Conservation (phyloP, 495 filamentous ascomycete species). For the Neurospora intermedia region DNA sequence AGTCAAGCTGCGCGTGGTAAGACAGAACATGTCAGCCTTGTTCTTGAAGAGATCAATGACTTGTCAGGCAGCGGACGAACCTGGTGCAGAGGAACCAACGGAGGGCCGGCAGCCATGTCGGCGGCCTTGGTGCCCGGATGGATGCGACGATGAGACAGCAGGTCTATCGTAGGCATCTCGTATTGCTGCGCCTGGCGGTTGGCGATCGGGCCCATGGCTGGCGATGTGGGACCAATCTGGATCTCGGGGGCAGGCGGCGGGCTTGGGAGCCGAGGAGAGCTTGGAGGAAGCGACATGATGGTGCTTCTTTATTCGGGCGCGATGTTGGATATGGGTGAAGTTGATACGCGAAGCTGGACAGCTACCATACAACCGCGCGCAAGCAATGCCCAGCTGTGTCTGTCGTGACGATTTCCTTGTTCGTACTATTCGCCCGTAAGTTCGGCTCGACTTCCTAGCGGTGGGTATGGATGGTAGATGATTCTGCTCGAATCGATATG, state of each 20-base stretch:
- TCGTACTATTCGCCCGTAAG: neutral
- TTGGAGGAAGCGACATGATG: constrained; percentile 54
- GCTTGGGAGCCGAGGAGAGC: constrained; percentile 77
- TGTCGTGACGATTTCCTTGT: neutral
- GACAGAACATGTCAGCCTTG: constrained; percentile 1
- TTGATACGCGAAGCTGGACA: neutral
- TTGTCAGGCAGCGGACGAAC: constrained; percentile 32
- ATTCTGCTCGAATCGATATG: neutral
- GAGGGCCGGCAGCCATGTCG: constrained; percentile 87
- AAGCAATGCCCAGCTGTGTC: neutral
- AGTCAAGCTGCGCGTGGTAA: constrained; percentile 56
- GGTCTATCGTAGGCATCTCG: constrained; percentile 44
- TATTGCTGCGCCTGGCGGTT: constrained; percentile 45
- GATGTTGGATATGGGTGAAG: neutral
- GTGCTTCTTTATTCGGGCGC: neutral
- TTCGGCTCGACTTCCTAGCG: neutral
- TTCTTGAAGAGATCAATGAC: neutral
- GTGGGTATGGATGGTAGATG: neutral
- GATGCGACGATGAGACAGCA: constrained; percentile 64
- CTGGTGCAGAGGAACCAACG: constrained; percentile 72
- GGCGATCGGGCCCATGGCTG: constrained; percentile 47
- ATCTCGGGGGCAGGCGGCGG: constrained; percentile 86
- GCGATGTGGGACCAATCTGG: constrained; percentile 77
- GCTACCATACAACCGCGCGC: neutral
- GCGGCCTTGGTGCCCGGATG: constrained; percentile 81